phyloP scores from a whole-genome alignment of 2,329 filamentous ascomycete genomes.

The Sporothrix variecibatus region DNA sequence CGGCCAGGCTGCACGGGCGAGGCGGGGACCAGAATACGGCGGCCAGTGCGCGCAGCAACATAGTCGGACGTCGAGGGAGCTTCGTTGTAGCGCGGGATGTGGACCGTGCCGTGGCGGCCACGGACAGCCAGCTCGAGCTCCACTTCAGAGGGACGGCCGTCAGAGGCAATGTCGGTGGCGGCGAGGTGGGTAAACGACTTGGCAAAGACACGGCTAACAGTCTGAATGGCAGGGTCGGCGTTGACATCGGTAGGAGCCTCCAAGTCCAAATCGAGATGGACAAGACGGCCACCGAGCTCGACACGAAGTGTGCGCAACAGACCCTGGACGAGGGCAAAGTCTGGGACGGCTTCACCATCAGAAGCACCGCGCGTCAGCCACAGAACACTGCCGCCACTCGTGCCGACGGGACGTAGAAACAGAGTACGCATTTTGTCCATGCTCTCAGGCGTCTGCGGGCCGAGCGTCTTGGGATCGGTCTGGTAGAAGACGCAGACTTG shows the following conservation, averaged over 20 bases:
- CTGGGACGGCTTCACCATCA: conserved; percentile 33
- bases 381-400: conserved; percentile 34
- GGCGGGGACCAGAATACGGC: conserved; percentile 20
- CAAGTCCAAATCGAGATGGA: conserved; percentile 36
- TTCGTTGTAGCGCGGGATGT: conserved; percentile 31
- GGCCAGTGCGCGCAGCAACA: conserved; percentile 28
- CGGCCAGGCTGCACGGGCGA: conserved; percentile 29
- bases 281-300: conserved; percentile 33
- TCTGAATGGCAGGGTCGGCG: not conserved
- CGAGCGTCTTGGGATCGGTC: conserved; percentile 23
- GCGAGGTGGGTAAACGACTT: conserved; percentile 19
- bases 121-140: conserved; percentile 30
- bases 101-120: conserved; percentile 21
- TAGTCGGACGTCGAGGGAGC: conserved; percentile 14
- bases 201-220: conserved; percentile 16
- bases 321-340: conserved; percentile 38
- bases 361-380: conserved; percentile 40
- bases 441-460: conserved; percentile 32
- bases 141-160: not conserved
- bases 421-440: conserved; percentile 36
- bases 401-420: conserved; percentile 30
- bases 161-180: not conserved
- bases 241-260: conserved; percentile 26
- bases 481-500: conserved; percentile 29
- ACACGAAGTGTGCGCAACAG: conserved; percentile 38